Conservation (phyloP, 805 yeast species). For the Metschnikowia anglica region DNA sequence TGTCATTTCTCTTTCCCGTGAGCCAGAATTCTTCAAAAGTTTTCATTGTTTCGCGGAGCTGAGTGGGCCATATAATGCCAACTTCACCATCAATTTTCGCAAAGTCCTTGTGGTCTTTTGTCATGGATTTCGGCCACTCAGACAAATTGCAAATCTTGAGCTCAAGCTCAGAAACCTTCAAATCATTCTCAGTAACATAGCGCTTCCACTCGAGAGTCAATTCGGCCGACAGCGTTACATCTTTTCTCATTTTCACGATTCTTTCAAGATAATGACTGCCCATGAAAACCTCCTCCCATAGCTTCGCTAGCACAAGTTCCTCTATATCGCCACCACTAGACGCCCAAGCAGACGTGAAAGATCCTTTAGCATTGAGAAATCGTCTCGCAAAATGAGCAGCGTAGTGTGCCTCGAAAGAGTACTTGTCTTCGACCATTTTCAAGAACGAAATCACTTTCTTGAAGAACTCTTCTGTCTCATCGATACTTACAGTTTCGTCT, state of each 20-base stretch:
- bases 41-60: constrained; percentile 35
- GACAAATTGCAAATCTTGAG: constrained; percentile 44
- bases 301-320: constrained; percentile 59
- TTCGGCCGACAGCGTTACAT: constrained; percentile 52
- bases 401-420: constrained; percentile 79
- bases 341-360: constrained; percentile 8
- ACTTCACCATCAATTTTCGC: constrained; percentile 22
- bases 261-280: constrained; percentile 68
- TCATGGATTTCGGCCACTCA: constrained; percentile 48
- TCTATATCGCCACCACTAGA: constrained; percentile 52
- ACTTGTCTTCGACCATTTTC: constrained; percentile 74
- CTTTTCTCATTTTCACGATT: constrained; percentile 84
- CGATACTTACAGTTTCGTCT: constrained; percentile 17
- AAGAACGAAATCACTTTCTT: constrained; percentile 60
- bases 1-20: constrained; percentile 39
- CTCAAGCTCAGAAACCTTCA: constrained; percentile 33
- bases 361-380: constrained; percentile 43
- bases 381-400: constrained; percentile 86
- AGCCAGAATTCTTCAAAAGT: constrained; percentile 45
- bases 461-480: constrained; percentile 41
- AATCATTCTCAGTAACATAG: constrained; percentile 15
- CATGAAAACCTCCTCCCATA: constrained; percentile 71
- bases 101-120: constrained; percentile 40
- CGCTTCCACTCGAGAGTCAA: constrained; percentile 41
- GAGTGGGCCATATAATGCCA: constrained; percentile 41